Base-by-base conservation (phyloP, 1,284 basidiomycete species). In the Ustilago shanxiensis region DNA sequence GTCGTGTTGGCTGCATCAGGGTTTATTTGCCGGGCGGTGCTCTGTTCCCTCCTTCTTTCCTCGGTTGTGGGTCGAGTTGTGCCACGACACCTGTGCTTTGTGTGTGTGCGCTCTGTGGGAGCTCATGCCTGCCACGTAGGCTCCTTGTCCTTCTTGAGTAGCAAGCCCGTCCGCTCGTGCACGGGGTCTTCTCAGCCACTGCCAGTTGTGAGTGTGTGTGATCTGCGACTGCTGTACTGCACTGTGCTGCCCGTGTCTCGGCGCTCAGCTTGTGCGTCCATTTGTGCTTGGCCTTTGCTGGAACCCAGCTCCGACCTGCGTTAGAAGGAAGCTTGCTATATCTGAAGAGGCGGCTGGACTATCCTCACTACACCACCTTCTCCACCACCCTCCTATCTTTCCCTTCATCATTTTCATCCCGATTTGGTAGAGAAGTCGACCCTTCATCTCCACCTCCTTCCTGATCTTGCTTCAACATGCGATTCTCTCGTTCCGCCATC, bases 401-500 rank as follows among this genome's bases (percentile, higher is more conserved):
- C 22, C 24, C 18, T 41, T 50, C n/a, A 29, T 39, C 37, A 26
- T 20, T 49, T n/a, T n/a, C n/a, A 11, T 33, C 31, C 11, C 41
- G 41, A 20, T 20, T 69, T 61, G 50, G 51, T 64, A 44, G 55
- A 62, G 60, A 62, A 62, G 60, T 59, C 26, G 22, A 47, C n/a
- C 39, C 29, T 58, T 55, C 60, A 22, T 54, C 41, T 35, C 28
- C n/a, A n/a, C 28, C 14, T 3, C 20, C 51, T 29, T 10, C 39
- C 20, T 50, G 8, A 4, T 49, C 26, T 24, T 26, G n/a, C 49
- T 24, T 60, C 66, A 72, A 66, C 54, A 79, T 79, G 76, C 72
- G 76, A 37, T 79, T 79, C 76, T 54, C 72, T 52, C 66, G 66
- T 62, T 75, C 66, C 59, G 72, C 72, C 47, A 63, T 79, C 53